A percentile compares a stretch with the other conserved stretches of the same genome.
phyloP scores from a whole-genome alignment of 257 asterid species.

The Petunia secreta region DNA sequence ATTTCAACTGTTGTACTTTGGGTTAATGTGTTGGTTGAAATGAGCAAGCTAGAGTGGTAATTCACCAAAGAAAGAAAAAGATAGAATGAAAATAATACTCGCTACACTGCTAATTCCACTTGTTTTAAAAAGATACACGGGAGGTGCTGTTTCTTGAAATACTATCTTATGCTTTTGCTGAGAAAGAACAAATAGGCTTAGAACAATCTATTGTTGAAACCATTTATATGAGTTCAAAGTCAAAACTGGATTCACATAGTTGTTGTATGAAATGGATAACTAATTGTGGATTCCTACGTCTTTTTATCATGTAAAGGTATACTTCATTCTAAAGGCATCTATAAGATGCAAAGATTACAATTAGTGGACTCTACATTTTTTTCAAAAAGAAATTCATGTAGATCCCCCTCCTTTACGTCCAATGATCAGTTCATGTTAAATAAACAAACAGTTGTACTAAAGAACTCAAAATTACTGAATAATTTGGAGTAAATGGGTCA shows the following conservation, averaged over 20 bases:
- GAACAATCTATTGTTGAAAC: neutral
- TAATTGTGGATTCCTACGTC: neutral
- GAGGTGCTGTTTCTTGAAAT: neutral
- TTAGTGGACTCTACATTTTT: no score
- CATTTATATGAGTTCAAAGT: neutral
- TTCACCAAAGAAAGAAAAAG: neutral
- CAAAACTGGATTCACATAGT: neutral
- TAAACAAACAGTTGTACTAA: no score
- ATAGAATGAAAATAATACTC: neutral
- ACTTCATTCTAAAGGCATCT: no score
- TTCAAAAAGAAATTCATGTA: neutral
- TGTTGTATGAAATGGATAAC: neutral
- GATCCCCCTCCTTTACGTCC: neutral
- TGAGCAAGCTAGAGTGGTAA: neutral
- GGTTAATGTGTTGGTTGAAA: constrained; percentile 8
- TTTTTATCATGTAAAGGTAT: no score
- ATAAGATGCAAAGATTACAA: no score
- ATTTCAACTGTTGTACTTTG: neutral
- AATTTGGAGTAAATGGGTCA: no score
- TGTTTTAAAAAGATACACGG: neutral
- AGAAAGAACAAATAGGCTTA: neutral
- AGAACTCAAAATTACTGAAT: no score
- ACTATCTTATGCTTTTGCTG: neutral
- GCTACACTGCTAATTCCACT: neutral
- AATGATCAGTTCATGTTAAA: neutral